Conservation (phyloP, 306 rosid genomes). For the Dryas drummondii region DNA sequence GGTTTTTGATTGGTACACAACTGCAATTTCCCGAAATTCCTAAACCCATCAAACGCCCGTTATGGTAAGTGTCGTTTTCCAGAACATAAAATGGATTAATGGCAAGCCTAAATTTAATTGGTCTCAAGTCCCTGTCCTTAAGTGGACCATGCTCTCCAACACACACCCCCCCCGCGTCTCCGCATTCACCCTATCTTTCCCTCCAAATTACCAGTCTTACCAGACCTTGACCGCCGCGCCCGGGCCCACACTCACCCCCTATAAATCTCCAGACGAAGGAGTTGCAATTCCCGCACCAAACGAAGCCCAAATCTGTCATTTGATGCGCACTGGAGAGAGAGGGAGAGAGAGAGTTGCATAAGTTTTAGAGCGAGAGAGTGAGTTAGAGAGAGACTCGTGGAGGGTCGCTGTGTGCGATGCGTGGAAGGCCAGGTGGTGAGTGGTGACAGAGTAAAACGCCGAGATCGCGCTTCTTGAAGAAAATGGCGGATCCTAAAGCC, state of each 20-base stretch:
- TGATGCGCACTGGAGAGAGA: too few species aligned
- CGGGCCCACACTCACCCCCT: slow-evolving; percentile 6
- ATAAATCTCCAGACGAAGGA: background rate
- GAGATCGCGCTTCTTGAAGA: slow-evolving; percentile 15
- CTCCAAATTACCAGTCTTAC: background rate
- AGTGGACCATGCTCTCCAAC: background rate
- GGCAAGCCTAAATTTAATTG: background rate
- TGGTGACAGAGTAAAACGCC: background rate
- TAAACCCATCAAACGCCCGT: too few species aligned
- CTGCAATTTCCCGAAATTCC: too few species aligned
- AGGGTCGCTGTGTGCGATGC: slow-evolving; percentile 35
- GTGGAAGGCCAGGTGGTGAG: slow-evolving; percentile 30
- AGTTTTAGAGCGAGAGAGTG: background rate
- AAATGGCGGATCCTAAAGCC: slow-evolving; percentile 29
- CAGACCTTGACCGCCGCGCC: background rate
- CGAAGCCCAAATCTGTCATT: slow-evolving; percentile 29
- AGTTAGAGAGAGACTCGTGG: slow-evolving; percentile 34
- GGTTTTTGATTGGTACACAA: too few species aligned
- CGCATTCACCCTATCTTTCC: background rate
- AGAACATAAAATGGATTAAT: too few species aligned
- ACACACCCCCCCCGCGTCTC: background rate
- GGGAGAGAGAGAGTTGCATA: too few species aligned
- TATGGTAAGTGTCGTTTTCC: background rate
- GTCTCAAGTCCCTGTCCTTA: background rate
- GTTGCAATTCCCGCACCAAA: background rate